Base-by-base conservation (phyloP, 495 filamentous ascomycete species). In the Penicillium riverlandense region DNA sequence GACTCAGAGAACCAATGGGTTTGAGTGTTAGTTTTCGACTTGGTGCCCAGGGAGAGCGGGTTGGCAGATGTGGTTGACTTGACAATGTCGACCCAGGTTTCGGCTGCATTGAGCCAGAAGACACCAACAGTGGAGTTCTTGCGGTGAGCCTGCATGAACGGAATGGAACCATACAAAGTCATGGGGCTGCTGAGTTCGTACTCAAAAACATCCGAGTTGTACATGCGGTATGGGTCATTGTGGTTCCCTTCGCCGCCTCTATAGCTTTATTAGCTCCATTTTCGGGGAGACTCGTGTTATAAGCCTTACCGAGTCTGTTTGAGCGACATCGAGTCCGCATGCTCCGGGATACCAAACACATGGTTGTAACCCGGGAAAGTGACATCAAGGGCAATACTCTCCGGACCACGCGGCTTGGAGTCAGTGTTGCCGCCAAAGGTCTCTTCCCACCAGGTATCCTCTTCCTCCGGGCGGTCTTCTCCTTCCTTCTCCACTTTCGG, bases 71-170 rank as follows among this genome's bases (percentile, higher is more conserved):
- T 73, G 54, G 84, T 88, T n/a, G 72, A 61, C 65, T 96, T 97
- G 55, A 84, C 79, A 48, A 98, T 84, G 63, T 98, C 92, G 41
- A 98, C 69, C 92, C 92, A 98, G 4, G 90, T 97, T 65, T 98
- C 92, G 3, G 92, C 92, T 35, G 88, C 87, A 61, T 96, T 97
- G 39, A 98, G 76, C 92, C 92, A 98, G 66, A 98, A 95, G n/a
- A 98, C 85, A 41, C 89, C 94, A 39, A 96, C 90, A 7, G 89
- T 92, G 1, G 91, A 96, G 55, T 83, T 80, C 60, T 92, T 91
- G 54, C 84, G 84, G 52, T 96, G 90, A 12, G 92, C 92, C 64
- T 96, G 91, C 89, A 98, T 95, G 51, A 96, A 83, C 13, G 92
- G 92, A 53, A 98, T 97, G 7, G 88, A 66, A 38, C 92, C 92